A percentile compares a stretch with the other conserved stretches of the same genome.
phyloP scores from a whole-genome alignment of 768 basidiomycete genomes.

The Guyanaporus albipodus region DNA sequence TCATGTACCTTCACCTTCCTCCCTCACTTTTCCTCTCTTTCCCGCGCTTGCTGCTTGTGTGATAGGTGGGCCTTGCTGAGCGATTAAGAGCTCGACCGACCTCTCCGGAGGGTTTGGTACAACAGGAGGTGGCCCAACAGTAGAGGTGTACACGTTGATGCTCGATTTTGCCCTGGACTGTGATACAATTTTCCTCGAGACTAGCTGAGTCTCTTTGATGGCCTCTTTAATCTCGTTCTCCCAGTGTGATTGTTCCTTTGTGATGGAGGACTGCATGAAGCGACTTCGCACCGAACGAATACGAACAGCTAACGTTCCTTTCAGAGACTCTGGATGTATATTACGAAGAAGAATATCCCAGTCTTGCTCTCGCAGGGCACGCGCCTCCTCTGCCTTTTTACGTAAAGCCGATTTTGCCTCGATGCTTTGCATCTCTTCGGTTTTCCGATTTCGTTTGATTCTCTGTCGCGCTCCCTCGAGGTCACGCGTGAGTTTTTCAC shows the following conservation, averaged over 20 bases:
- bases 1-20: slow-evolving; percentile 29
- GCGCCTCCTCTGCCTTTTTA: slow-evolving; percentile 63
- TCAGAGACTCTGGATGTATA: slow-evolving; percentile 52
- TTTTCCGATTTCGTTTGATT: slow-evolving; percentile 29
- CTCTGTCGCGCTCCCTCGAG: slow-evolving; percentile 41
- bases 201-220: slow-evolving; percentile 51
- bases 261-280: slow-evolving; percentile 56
- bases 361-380: slow-evolving; percentile 52
- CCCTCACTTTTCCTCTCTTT: slow-evolving; percentile 30
- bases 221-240: slow-evolving; percentile 55
- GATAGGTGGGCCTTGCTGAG: slow-evolving; percentile 47
- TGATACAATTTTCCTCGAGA: slow-evolving; percentile 42
- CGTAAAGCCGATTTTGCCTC: slow-evolving; percentile 52
- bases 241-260: slow-evolving; percentile 54
- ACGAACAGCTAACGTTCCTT: slow-evolving; percentile 45
- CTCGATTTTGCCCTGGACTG: slow-evolving; percentile 22
- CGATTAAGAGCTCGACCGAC: slow-evolving; percentile 47
- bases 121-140: slow-evolving; percentile 34
- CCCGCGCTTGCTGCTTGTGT: slow-evolving; percentile 31
- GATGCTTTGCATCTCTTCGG: slow-evolving; percentile 31
- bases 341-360: slow-evolving; percentile 58
- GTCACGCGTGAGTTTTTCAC: slow-evolving; percentile 38
- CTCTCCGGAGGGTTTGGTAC: slow-evolving; percentile 47
- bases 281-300: slow-evolving; percentile 51
- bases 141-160: slow-evolving; percentile 1